Conservation (phyloP, 2,329 filamentous ascomycete species). For the Talaromyces atroroseus region DNA sequence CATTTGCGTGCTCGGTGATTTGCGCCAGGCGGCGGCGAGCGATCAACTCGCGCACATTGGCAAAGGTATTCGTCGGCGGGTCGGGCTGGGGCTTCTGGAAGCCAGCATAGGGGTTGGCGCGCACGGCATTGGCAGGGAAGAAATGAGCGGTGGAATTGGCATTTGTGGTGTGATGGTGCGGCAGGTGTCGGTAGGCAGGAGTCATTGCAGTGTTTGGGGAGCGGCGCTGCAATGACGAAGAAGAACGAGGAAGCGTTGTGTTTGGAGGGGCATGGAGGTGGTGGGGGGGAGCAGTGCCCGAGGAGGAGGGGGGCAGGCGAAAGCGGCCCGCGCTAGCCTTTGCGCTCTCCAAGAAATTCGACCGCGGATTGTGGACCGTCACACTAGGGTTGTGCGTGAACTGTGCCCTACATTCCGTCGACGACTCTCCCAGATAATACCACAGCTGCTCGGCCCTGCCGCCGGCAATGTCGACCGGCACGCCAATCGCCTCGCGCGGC, state of each 20-base stretch:
- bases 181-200: conserved; percentile 38
- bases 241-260: conserved; percentile 17
- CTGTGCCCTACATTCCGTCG: conserved; percentile 84
- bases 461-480: conserved; percentile 60
- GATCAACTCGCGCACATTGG: conserved; percentile 37
- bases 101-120: conserved; percentile 17
- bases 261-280: conserved; percentile 19
- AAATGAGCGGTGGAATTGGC: conserved; percentile 11
- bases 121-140: conserved; percentile 12
- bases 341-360: conserved; percentile 47
- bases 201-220: conserved; percentile 37
- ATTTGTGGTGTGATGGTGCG: conserved; percentile 13
- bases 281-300: conserved; percentile 20
- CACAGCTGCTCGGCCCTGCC: conserved; percentile 69
- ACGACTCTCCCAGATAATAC: conserved; percentile 80
- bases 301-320: neutral
- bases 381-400: conserved; percentile 73
- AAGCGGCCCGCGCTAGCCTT: conserved; percentile 23
- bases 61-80: conserved; percentile 31
- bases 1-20: conserved; percentile 43
- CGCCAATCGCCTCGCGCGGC: conserved; percentile 54
- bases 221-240: conserved; percentile 17
- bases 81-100: conserved; percentile 15
- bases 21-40: conserved; percentile 38
- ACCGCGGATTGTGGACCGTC: conserved; percentile 42